phyloP scores from a whole-genome alignment of 148 eudicot genomes.

The Talinum fruticosum region DNA sequence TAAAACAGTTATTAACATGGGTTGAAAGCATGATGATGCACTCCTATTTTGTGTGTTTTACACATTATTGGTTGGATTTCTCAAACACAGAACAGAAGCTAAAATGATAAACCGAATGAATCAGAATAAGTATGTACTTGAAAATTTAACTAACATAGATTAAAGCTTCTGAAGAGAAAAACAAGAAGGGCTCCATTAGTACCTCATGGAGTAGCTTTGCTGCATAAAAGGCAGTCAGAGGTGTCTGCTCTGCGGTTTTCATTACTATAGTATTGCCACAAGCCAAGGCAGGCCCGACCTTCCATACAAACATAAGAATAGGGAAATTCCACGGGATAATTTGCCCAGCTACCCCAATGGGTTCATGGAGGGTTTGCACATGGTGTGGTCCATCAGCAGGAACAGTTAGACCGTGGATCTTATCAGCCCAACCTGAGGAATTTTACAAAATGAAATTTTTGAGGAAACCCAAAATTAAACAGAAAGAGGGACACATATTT shows the following conservation, averaged over 20 bases:
- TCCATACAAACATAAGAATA: conserved; percentile 76
- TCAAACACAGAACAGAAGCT: too few relatives aligned
- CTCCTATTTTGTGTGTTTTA: too few relatives aligned
- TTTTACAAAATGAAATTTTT: not conserved
- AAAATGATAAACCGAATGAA: too few relatives aligned
- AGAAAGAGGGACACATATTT: not conserved
- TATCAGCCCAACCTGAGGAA: conserved; percentile 70
- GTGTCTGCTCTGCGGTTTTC: conserved; percentile 83
- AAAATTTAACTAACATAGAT: too few relatives aligned
- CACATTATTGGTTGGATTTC: too few relatives aligned
- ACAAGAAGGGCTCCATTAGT: not conserved
- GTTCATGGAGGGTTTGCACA: conserved; percentile 68
- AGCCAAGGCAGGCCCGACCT: conserved; percentile 76
- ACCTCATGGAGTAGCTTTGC: conserved; percentile 76
- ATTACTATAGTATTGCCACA: conserved; percentile 73
- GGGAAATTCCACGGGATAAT: conserved; percentile 91
- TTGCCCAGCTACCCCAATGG: conserved; percentile 81
- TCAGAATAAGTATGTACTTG: not conserved
- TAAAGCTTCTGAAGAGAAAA: not conserved
- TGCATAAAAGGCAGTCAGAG: conserved; percentile 59
- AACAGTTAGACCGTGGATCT: conserved; percentile 71
- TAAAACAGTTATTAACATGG: too few relatives aligned
- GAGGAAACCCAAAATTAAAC: not conserved
- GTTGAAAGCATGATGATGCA: too few relatives aligned
- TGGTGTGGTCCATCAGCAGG: conserved; percentile 73